Evolutionary conservation across 139 green algal genomes (phyloP), one percentile per base, ranked within the genome.

Genomic region (Parachlorella kessleri): DNA sequence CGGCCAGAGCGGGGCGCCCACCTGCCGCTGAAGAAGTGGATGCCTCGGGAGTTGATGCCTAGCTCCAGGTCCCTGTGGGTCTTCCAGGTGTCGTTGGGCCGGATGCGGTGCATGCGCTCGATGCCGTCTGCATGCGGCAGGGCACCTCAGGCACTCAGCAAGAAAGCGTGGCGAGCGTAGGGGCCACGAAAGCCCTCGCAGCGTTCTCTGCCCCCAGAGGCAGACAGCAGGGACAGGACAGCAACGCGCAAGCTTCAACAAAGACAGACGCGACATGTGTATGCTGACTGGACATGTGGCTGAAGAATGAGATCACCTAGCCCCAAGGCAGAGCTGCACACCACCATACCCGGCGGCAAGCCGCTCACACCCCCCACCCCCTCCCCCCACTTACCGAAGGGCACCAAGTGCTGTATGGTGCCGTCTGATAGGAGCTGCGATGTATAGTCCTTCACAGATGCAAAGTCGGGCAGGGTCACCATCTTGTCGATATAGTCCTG

Each of bases 1-100:
- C n/a, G n/a, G n/a, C n/a, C n/a, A n/a, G n/a, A n/a, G n/a, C n/a
- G 4, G 4, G 33, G 23, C 35, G 40, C 70, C 18, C 30, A 66
- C 70, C 54, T 55, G 53, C 72, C 28, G 24, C 72, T 54, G 54
- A 77, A 77, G 72, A 77, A 55, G 72, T 77, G 72, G 33, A 77
- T 10, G 36, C 72, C 72, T 35, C 72, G 54, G 5, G 9, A 10
- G 55, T 77, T 77, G 35, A 77, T 23, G 37, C 72, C 30, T 14
- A 77, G 5, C 36, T 76, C 42, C 42, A 38, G 24, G 5, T 10
- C 48, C 3, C 32, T n/a, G 42, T 69, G 54, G 4, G 54, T 30
- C 10, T 55, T 54, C 36, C 54, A 48, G 6, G 54, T 26, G 18
- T 77, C 72, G 8, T n/a, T 55, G 5, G 39, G 32, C 5, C 32